These are phyloP conservation scores for Arthrinium phaeospermum DNA, from an alignment of 2,329 filamentous ascomycete species.

Conservation along the genomic window DNA sequence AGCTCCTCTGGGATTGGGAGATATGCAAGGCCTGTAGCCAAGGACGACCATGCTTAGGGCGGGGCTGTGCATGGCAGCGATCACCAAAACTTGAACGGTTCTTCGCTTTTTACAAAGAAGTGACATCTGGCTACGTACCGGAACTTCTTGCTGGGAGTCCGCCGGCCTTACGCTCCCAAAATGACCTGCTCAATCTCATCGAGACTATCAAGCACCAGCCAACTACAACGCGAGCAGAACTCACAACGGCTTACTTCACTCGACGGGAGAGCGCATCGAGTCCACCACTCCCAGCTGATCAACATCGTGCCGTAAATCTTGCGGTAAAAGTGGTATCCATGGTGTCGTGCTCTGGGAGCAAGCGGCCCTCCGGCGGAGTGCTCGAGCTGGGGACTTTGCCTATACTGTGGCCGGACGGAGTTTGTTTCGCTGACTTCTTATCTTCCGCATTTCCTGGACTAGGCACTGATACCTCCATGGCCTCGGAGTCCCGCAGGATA, in stretches of 20 bases:
- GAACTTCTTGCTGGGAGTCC: conserved; percentile 11
- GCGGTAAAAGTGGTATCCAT: neutral
- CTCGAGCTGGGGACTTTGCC: conserved; percentile 7
- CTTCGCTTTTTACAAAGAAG: conserved; percentile 23
- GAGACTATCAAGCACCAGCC: conserved; percentile 5
- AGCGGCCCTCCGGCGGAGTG: neutral
- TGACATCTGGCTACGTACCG: conserved; percentile 21
- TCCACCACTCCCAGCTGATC: neutral
- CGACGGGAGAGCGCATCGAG: neutral
- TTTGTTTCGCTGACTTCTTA: conserved; percentile 27
- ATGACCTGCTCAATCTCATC: conserved; percentile 11
- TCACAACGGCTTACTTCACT: neutral
- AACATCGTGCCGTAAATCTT: neutral
- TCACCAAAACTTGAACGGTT: neutral
- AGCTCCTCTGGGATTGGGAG: conserved; percentile 2
- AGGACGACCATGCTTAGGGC: neutral
- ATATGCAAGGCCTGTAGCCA: neutral
- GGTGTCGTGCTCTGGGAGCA: neutral
- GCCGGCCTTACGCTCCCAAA: conserved; percentile 18
- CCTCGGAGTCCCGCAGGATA: conserved; percentile 29
- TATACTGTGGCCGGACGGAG: neutral
- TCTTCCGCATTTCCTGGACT: conserved; percentile 15
- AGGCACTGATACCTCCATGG: too few relatives aligned
- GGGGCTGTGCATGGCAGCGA: neutral
- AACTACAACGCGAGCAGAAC: neutral